Conservation (phyloP, 2,329 filamentous ascomycete genomes). For the Plenodomus tracheiphilus region DNA sequence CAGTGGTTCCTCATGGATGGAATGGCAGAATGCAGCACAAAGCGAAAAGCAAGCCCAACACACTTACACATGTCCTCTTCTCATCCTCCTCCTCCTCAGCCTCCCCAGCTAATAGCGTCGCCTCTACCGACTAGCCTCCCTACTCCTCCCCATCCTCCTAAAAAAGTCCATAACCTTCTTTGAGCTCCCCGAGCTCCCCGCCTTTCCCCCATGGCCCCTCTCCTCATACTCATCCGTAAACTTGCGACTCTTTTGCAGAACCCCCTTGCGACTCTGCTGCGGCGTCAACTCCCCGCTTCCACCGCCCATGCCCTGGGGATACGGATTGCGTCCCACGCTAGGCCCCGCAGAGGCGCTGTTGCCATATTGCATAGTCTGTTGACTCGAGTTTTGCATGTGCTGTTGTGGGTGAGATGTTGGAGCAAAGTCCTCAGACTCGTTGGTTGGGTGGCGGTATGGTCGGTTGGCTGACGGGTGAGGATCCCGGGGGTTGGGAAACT, state of each 20-base stretch:
- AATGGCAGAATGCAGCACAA: too few relatives aligned
- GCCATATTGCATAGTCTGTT: conserved; percentile 8
- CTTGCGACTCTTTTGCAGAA: conserved; percentile 81
- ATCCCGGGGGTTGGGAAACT: conserved; percentile 39
- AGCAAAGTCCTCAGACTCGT: conserved; percentile 42
- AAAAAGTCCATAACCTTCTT: conserved; percentile 99
- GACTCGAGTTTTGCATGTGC: not conserved
- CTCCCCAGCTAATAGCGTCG: not conserved
- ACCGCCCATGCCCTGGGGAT: conserved; percentile 47
- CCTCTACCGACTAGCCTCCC: conserved; percentile 36
- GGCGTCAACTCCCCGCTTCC: conserved; percentile 14
- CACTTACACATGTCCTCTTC: too few relatives aligned
- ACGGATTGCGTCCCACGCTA: conserved; percentile 28
- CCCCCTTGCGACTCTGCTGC: conserved; percentile 48
- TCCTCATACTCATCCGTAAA: conserved; percentile 89
- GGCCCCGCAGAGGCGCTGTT: not conserved
- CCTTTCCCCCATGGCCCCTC: conserved; percentile 31
- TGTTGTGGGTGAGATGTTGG: conserved; percentile 1
- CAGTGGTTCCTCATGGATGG: too few relatives aligned
- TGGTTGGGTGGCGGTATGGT: conserved; percentile 36
- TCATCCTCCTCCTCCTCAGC: not conserved
- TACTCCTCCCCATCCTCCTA: conserved; percentile 78
- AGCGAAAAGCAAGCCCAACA: too few relatives aligned
- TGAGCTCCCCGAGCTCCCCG: conserved; percentile 65
- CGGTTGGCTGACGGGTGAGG: conserved; percentile 35